Percentiles rank a stretch among this genome's conserved stretches.
Conservation (phyloP, 345 rosid genomes). For the Arabidopsis thaliana region DNA sequence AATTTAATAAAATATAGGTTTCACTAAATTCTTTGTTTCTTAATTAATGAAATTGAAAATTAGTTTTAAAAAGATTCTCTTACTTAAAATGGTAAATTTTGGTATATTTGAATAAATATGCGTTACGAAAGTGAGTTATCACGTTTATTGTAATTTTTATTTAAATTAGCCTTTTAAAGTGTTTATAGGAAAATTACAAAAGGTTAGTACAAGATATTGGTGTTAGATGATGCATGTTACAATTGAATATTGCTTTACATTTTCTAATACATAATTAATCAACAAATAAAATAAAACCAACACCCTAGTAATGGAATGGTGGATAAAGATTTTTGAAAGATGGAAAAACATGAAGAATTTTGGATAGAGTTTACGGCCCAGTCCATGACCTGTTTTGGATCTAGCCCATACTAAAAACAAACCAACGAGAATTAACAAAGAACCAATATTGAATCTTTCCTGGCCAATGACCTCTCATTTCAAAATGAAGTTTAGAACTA, state of each 20-base stretch:
- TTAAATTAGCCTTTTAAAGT: neutral
- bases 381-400: too few relatives aligned
- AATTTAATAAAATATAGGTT: neutral
- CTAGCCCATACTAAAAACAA: too few relatives aligned
- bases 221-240: neutral
- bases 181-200: neutral
- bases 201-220: neutral
- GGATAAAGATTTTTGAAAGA: neutral
- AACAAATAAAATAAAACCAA: neutral
- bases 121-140: neutral
- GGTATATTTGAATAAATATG: neutral
- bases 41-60: neutral
- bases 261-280: neutral
- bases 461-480: too few relatives aligned
- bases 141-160: neutral
- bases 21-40: neutral
- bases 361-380: too few relatives aligned
- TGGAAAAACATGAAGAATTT: too few relatives aligned
- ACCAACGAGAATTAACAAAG: too few relatives aligned
- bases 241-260: neutral
- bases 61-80: neutral
- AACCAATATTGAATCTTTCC: too few relatives aligned
- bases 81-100: neutral
- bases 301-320: neutral
- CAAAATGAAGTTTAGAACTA: too few relatives aligned